Evolutionary conservation across 164 flowering plant genomes (phyloP), one percentile per base, ranked within the genome.

Genomic region (Euptelea pleiosperma): DNA sequence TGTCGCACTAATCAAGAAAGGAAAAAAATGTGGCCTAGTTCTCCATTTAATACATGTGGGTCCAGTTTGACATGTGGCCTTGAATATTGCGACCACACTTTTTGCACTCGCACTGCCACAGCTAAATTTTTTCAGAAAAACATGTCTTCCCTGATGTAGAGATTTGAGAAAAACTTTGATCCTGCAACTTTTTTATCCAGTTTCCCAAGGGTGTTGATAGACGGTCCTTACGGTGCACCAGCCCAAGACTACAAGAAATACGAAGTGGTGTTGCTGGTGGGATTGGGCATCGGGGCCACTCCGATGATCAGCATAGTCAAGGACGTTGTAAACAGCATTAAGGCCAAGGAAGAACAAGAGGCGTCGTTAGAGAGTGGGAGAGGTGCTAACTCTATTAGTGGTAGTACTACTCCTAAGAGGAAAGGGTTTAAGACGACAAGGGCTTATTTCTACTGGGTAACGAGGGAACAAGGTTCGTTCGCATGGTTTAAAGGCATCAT

Each of bases 221-320:
- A 91, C 59, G 98, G 98, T 2, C 91, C 98, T 9, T 88, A 81
- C 40, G 98, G 98, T 36, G 96, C 98, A 15, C 98, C 98, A 30
- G 91, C 98, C 5, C 98, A 91, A 65, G 96, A 88, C 71, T 91
- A 91, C 85, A 88, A 84, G 77, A 72, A 83, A 61, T 91, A 91
- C 64, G 88, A 88, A 0, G 91, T 91, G 65, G 86, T 91, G 14
- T 55, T 91, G 30, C 74, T 91, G 62, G 96, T 91, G 44, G 98
- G 98, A 25, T 74, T 88, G 0, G 98, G 98, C 3, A 88, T 88
- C 1, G 98, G 98, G 0, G 98, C 96, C 2, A 91, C 98, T 0
- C 98, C 98, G 0, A 84, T 88, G 91, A 78, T 91, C 50, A 91
- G 98, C 72, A 85, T 91, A 1, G 77, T 91, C 0, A 91, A 88